Percentiles rank a stretch among this genome's conserved stretches.
These are phyloP conservation scores for Phytopythium aichiense DNA, from an alignment of 352 stramenopile genomes.

Conservation along the genomic window DNA sequence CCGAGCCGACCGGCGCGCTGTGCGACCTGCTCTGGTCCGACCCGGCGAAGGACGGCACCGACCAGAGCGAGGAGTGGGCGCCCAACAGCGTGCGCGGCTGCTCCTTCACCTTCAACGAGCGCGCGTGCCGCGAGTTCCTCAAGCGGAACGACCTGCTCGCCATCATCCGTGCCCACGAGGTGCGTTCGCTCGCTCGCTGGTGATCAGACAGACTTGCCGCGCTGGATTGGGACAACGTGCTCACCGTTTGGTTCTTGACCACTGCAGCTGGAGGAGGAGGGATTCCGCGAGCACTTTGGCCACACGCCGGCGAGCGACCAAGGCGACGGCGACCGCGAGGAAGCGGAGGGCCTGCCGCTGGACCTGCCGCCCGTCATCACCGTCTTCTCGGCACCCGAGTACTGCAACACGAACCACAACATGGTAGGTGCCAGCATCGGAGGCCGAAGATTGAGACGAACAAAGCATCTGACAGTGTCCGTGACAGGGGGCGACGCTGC, in stretches of 20 bases:
- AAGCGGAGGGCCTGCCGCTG: slow-evolving; percentile 12
- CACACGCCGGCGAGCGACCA: slow-evolving; percentile 9
- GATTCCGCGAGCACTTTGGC: slow-evolving; percentile 70
- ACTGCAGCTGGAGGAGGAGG: slow-evolving; percentile 55
- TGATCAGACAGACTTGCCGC: not conserved
- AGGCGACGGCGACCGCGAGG: slow-evolving; percentile 10
- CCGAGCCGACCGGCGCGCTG: slow-evolving; percentile 86
- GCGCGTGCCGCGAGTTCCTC: slow-evolving; percentile 59
- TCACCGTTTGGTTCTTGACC: not conserved
- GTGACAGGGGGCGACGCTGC: slow-evolving; percentile 51
- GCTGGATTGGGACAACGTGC: not conserved
- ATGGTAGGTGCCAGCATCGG: slow-evolving; percentile 20
- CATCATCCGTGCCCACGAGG: slow-evolving; percentile 76
- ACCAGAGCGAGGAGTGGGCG: slow-evolving; percentile 44
- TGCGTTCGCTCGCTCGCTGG: not conserved
- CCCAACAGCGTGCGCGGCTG: slow-evolving; percentile 69
- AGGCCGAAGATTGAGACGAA: not conserved
- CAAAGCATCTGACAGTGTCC: not conserved
- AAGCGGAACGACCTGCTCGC: slow-evolving; percentile 57
- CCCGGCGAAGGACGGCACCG: slow-evolving; percentile 87
- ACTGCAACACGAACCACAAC: slow-evolving; percentile 83
- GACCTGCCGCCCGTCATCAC: slow-evolving; percentile 60
- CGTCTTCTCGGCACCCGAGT: slow-evolving; percentile 81
- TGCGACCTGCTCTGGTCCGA: slow-evolving; percentile 99
- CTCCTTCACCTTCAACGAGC: slow-evolving; percentile 81